Evolutionary conservation across 139 green algal genomes (phyloP).

Genomic region (Haematococcus lacustris): DNA sequence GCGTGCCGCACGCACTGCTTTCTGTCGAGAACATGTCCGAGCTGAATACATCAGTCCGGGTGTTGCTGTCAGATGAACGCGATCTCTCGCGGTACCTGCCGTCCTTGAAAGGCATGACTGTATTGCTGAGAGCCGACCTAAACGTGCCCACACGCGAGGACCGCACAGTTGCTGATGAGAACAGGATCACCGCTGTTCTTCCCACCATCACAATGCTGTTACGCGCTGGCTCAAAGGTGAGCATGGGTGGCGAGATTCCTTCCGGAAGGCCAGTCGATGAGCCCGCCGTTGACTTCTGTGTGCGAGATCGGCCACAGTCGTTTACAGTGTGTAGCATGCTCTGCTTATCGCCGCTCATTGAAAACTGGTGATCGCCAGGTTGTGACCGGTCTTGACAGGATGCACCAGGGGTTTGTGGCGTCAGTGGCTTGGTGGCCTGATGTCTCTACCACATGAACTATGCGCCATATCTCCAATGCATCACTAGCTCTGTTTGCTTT

Average conservation of each 20-base stretch:
- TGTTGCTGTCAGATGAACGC: background rate
- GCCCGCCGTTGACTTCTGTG: background rate
- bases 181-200: constrained; percentile 50
- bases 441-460: background rate
- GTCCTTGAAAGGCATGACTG: constrained; percentile 45
- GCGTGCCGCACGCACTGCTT: too few species aligned
- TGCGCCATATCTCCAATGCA: background rate
- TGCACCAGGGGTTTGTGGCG: background rate
- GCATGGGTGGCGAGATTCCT: too few species aligned
- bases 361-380: background rate
- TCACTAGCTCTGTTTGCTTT: background rate
- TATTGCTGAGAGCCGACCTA: constrained; percentile 65
- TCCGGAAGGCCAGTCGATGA: background rate
- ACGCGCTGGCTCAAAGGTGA: constrained; percentile 8
- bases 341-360: background rate
- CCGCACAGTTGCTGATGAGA: constrained; percentile 55
- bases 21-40: too few species aligned
- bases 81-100: background rate
- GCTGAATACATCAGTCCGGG: too few species aligned
- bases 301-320: background rate
- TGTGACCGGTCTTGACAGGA: background rate
- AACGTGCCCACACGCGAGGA: constrained; percentile 58
- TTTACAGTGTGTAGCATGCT: background rate
- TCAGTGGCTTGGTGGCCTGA: background rate
- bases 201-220: constrained; percentile 47